Base-by-base conservation (phyloP, 441 rosid genomes). In the Pelargonium myrrhifolium region DNA sequence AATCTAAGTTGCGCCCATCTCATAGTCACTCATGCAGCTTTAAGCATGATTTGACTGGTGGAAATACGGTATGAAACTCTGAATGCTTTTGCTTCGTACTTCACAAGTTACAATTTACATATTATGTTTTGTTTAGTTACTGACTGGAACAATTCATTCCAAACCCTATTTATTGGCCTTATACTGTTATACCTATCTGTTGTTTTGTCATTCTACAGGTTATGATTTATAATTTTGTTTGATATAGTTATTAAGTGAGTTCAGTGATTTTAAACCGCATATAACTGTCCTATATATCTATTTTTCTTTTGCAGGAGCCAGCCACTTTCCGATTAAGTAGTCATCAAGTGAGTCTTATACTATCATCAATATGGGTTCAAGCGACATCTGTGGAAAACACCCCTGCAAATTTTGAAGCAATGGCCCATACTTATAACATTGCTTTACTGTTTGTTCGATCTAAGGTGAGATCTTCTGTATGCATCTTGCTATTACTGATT, bases 311-410 rank as follows among this genome's bases (percentile, higher is more conserved):
- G 65, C 65, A 40, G 76, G 84, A 79, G 87, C 73, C 72, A 71
- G 86, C 82, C 77, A 83, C 89, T 66, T 87, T 93, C 65, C 83
- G 96, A 75, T 77, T 93, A 74, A 89, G 96, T 65, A 88, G 93
- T 82, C 93, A 86, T 81, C 97, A 93, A 89, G 84, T 93, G 77
- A 87, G 82, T 78, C 93, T 91, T 79, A 79, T 93, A 69, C 97
- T 93, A 65, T 91, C 97, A 75, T 93, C 96, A 61, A 80, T 93
- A 77, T 91, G 99, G 99, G 83, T 86, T 74, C 96, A 93, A 77
- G 89, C 89, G 53, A 83, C 86, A 68, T 86, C 86, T 51, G 68
- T 84, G 1, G 92, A 89, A 66, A 93, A 93, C 80, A 72, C 78
- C 74, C 96, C 96, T 55, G 89, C 83, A 78, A 89, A 91, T 80